A percentile compares a stretch with the other conserved stretches of the same genome.
Evolutionary conservation across 495 filamentous ascomycete species (phyloP).

Genomic region (Glutinoglossum americanum): DNA sequence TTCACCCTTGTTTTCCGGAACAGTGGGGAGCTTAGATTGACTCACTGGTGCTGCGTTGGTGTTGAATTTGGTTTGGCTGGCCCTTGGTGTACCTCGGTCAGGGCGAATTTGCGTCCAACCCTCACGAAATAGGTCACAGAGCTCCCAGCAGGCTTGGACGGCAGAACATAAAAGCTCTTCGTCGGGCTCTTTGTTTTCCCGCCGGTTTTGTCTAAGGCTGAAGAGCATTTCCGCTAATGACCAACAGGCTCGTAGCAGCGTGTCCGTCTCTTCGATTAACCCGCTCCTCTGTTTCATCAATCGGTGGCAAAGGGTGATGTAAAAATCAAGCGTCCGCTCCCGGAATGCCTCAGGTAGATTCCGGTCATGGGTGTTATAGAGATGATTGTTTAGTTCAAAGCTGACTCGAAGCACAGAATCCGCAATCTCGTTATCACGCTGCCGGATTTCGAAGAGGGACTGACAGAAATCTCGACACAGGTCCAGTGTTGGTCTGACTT

Average conservation of each 20-base stretch:
- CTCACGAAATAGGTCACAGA: constrained; percentile 83
- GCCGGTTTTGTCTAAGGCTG: constrained; percentile 64
- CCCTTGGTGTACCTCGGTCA: constrained; percentile 67
- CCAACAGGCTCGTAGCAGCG: constrained; percentile 73
- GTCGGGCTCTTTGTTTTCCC: constrained; percentile 49
- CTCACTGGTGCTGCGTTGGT: constrained; percentile 22
- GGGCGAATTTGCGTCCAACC: constrained; percentile 81
- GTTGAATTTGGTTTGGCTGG: constrained; percentile 33
- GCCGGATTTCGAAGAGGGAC: constrained; percentile 63
- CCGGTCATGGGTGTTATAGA: constrained; percentile 79
- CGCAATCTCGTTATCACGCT: constrained; percentile 47
- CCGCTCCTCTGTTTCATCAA: constrained; percentile 80
- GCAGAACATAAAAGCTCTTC: constrained; percentile 71
- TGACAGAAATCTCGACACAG: constrained; percentile 84
- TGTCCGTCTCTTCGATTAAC: constrained; percentile 57
- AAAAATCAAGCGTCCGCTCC: constrained; percentile 80
- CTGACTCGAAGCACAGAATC: constrained; percentile 79
- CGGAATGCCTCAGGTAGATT: constrained; percentile 71
- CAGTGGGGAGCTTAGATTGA: constrained; percentile 10
- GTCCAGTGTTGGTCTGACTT: constrained; percentile 58
- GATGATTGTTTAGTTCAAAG: constrained; percentile 86
- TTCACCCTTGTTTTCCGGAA: constrained; percentile 17
- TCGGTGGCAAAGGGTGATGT: constrained; percentile 77
- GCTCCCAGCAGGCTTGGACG: constrained; percentile 84
- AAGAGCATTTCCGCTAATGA: constrained; percentile 83